These are phyloP conservation scores for Lichtheimia corymbifera DNA, from an alignment of 371 early-diverging fungal species.

Conservation along the genomic window DNA sequence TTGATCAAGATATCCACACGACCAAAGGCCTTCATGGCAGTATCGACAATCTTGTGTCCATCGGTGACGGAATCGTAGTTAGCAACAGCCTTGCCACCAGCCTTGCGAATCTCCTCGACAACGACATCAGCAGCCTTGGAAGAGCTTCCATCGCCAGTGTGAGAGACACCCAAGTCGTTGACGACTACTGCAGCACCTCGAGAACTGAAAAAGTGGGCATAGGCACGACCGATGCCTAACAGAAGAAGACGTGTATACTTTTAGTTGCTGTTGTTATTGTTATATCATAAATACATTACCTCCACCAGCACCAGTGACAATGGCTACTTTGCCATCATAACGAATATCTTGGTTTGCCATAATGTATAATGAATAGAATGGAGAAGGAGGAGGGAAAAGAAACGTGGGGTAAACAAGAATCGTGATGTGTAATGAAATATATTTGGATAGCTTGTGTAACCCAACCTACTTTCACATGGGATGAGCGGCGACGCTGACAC, in stretches of 20 bases:
- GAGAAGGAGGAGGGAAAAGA: slow-evolving; percentile 3
- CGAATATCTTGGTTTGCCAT: slow-evolving; percentile 56
- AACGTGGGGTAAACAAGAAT: slow-evolving; percentile 1
- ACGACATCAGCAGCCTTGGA: slow-evolving; percentile 92
- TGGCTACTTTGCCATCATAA: slow-evolving; percentile 90
- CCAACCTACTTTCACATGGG: slow-evolving; percentile 2
- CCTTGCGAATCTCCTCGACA: slow-evolving; percentile 88
- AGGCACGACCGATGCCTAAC: slow-evolving; percentile 83
- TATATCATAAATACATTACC: slow-evolving; percentile 49
- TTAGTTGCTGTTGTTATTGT: neutral
- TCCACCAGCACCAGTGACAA: slow-evolving; percentile 98
- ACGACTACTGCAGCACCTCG: slow-evolving; percentile 91
- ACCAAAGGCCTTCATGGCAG: slow-evolving; percentile 94
- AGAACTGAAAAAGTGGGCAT: slow-evolving; percentile 88
- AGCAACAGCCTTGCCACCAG: slow-evolving; percentile 95
- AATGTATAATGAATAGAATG: neutral
- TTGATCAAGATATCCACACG: slow-evolving; percentile 95
- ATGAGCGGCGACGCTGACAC: neutral
- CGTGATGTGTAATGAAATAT: slow-evolving; percentile 3
- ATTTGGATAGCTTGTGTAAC: neutral
- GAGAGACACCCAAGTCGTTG: slow-evolving; percentile 89
- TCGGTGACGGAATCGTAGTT: slow-evolving; percentile 97
- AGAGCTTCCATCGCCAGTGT: slow-evolving; percentile 77
- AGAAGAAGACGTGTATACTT: neutral
- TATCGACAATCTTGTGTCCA: slow-evolving; percentile 95